These are phyloP conservation scores for Podaxis mareebaensis DNA, from an alignment of 768 basidiomycete species.

Conservation along the genomic window DNA sequence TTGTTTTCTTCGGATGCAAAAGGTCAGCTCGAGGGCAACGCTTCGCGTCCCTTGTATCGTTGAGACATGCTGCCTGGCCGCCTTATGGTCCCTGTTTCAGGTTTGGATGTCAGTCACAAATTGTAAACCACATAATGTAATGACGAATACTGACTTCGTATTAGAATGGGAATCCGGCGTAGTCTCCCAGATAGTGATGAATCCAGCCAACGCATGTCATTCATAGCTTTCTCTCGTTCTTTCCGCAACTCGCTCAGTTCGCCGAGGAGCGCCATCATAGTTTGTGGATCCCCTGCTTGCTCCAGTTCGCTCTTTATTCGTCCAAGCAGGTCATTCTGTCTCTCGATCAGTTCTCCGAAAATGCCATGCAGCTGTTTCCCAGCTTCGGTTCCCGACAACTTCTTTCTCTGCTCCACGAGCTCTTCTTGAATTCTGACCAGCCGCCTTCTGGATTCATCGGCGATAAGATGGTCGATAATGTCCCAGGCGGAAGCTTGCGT, in stretches of 20 bases:
- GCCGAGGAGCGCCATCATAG: neutral
- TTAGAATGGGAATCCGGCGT: neutral
- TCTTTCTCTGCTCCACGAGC: conserved; percentile 7
- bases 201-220: neutral
- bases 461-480: conserved; percentile 2
- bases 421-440: conserved; percentile 12
- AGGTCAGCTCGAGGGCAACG: too few species aligned
- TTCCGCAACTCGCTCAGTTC: neutral
- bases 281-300: neutral
- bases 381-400: conserved; percentile 6
- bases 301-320: neutral
- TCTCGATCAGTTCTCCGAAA: neutral
- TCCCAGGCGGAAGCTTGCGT: conserved; percentile 1
- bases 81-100: neutral
- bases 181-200: neutral
- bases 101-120: neutral
- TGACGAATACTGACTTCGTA: neutral
- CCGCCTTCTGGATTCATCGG: neutral
- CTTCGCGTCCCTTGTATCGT: too few species aligned
- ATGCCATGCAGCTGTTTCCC: conserved; percentile 5
- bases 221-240: neutral
- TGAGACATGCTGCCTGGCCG: too few species aligned
- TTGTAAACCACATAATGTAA: neutral
- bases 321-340: neutral
- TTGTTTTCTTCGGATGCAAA: too few species aligned